Evolutionary conservation across 2,329 filamentous ascomycete species (phyloP).

Genomic region (Phoma sp.): DNA sequence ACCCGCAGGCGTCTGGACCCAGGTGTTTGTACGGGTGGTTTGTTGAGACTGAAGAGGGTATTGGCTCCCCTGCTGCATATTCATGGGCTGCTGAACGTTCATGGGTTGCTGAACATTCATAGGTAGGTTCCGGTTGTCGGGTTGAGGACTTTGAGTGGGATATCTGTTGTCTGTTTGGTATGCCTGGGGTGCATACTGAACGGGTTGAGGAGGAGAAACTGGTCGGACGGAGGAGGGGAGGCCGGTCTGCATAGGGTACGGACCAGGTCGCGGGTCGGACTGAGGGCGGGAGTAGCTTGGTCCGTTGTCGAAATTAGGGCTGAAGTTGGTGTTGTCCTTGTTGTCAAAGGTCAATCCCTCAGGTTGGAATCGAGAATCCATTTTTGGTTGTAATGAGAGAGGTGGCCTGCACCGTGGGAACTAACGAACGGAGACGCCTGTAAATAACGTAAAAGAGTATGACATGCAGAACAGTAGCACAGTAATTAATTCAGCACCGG

Average conservation of each 20-base stretch:
- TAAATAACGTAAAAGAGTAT: slow-evolving; percentile 20
- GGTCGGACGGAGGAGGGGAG: slow-evolving; percentile 25
- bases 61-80: slow-evolving; percentile 18
- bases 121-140: slow-evolving; percentile 8
- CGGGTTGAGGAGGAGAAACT: slow-evolving; percentile 21
- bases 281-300: slow-evolving; percentile 20
- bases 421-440: slow-evolving; percentile 28
- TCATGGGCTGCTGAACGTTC: slow-evolving; percentile 11
- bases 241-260: slow-evolving; percentile 21
- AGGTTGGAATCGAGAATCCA: slow-evolving; percentile 42
- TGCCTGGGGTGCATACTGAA: slow-evolving; percentile 23
- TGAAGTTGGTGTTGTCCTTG: slow-evolving; percentile 30
- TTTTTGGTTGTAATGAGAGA: slow-evolving; percentile 30
- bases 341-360: slow-evolving; percentile 36
- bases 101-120: slow-evolving; percentile 19
- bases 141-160: slow-evolving; percentile 15
- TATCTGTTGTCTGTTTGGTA: slow-evolving; percentile 9
- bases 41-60: slow-evolving; percentile 27
- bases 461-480: slow-evolving; percentile 22
- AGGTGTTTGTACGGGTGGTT: slow-evolving; percentile 39
- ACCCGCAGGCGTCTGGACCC: slow-evolving; percentile 35
- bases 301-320: slow-evolving; percentile 28
- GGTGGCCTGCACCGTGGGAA: slow-evolving; percentile 44
- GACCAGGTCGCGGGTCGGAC: slow-evolving; percentile 21
- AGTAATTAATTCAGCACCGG: slow-evolving; percentile 34